Percentiles rank a stretch among this genome's conserved stretches.
Conservation (phyloP, 257 asterid species). For the Cruciata laevipes region DNA sequence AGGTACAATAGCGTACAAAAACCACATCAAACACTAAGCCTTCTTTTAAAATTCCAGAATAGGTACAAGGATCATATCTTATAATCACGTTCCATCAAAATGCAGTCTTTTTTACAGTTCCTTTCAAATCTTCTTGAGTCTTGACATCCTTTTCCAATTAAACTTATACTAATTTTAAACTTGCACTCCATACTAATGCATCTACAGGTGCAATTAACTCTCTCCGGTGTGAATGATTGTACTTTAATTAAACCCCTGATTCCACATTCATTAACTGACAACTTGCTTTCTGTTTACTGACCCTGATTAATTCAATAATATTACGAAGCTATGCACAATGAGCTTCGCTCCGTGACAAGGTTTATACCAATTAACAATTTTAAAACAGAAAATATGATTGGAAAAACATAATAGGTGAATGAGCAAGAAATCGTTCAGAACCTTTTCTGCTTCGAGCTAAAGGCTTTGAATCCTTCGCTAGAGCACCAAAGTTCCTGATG, state of each 20-base stretch:
- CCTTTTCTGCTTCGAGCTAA: constrained; percentile 88
- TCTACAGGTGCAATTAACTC: background rate
- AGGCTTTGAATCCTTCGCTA: constrained; percentile 91
- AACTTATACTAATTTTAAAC: too few relatives aligned
- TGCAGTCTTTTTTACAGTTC: background rate
- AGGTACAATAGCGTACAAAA: background rate
- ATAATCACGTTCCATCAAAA: background rate
- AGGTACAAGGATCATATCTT: background rate
- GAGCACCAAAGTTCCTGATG: constrained; percentile 98
- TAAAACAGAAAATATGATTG: background rate
- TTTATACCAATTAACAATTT: background rate
- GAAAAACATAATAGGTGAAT: background rate
- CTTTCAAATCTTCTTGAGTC: background rate
- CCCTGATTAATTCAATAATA: background rate
- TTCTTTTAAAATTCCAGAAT: background rate
- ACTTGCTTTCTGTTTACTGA: background rate
- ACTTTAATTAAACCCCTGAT: background rate
- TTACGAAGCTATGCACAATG: background rate
- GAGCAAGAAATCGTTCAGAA: constrained; percentile 18
- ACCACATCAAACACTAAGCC: background rate
- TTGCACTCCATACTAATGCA: background rate
- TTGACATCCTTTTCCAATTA: background rate
- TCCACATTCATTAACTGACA: background rate
- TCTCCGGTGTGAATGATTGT: background rate
- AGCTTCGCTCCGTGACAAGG: background rate